Evolutionary conservation across 768 basidiomycete species (phyloP).

Genomic region (Holtermannia corniformis): DNA sequence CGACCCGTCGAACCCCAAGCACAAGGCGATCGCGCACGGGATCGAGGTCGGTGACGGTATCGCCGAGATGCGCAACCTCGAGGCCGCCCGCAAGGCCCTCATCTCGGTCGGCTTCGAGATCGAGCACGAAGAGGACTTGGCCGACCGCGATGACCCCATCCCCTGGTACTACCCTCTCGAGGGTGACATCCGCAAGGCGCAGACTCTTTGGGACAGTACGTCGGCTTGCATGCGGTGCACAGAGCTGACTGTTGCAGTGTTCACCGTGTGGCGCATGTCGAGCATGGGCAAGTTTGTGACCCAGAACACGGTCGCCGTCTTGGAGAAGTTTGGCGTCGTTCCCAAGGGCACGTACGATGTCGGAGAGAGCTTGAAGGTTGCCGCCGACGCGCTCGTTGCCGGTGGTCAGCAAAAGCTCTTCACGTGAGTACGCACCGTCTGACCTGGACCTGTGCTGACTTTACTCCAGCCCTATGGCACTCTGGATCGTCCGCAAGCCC

Average conservation of each 20-base stretch:
- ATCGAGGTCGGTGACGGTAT: conserved; percentile 95
- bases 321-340: conserved; percentile 69
- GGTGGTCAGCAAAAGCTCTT: conserved; percentile 70
- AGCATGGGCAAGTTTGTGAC: conserved; percentile 74
- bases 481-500: conserved; percentile 37
- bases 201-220: conserved; percentile 77
- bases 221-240: neutral
- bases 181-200: conserved; percentile 83
- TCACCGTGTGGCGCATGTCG: conserved; percentile 65
- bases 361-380: conserved; percentile 75
- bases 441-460: neutral
- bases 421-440: conserved; percentile 24
- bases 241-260: conserved; percentile 21
- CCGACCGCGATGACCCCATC: conserved; percentile 51
- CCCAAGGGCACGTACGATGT: conserved; percentile 91
- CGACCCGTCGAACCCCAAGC: conserved; percentile 69
- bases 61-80: conserved; percentile 84
- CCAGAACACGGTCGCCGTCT: conserved; percentile 62
- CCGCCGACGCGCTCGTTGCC: conserved; percentile 65
- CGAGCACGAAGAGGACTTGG: conserved; percentile 87
- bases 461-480: conserved; percentile 34
- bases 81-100: conserved; percentile 63
- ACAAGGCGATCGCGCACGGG: conserved; percentile 82
- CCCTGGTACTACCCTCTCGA: conserved; percentile 97
- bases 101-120: conserved; percentile 75